Conservation (phyloP, 2,329 filamentous ascomycete genomes). For the Dryadomyces quercus-mongolicae region DNA sequence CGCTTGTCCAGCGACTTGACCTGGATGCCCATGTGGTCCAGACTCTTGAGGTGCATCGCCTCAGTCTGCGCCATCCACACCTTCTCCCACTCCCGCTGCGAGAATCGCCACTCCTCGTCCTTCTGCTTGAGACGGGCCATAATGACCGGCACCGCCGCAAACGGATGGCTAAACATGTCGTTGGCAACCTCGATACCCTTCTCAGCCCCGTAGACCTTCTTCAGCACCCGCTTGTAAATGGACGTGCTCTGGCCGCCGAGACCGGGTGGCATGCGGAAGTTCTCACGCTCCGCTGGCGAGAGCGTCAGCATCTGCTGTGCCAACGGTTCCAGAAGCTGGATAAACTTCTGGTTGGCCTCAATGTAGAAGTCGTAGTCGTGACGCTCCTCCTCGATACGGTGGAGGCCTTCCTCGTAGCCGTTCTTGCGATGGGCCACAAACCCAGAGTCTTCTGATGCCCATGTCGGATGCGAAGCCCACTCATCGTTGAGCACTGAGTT, state of each 20-base stretch:
- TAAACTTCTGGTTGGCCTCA: slow-evolving; percentile 86
- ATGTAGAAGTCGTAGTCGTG: slow-evolving; percentile 99
- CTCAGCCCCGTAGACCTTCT: slow-evolving; percentile 89
- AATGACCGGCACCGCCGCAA: slow-evolving; percentile 78
- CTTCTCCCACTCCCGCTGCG: slow-evolving; percentile 93
- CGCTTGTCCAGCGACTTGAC: slow-evolving; percentile 86
- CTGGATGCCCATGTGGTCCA: slow-evolving; percentile 91
- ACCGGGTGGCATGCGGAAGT: slow-evolving; percentile 69
- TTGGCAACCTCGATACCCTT: slow-evolving; percentile 75
- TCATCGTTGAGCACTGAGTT: slow-evolving; percentile 90
- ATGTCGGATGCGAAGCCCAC: slow-evolving; percentile 97
- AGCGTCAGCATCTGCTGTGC: slow-evolving; percentile 81
- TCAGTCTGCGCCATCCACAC: slow-evolving; percentile 96
- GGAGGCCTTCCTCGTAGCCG: slow-evolving; percentile 82
- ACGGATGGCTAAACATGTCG: slow-evolving; percentile 74
- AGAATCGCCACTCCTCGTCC: slow-evolving; percentile 94
- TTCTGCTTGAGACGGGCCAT: slow-evolving; percentile 88
- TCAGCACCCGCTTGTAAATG: slow-evolving; percentile 92
- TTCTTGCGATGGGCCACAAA: slow-evolving; percentile 98
- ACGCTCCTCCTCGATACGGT: slow-evolving; percentile 93
- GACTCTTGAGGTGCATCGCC: slow-evolving; percentile 86
- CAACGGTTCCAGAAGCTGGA: slow-evolving; percentile 89
- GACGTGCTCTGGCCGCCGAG: slow-evolving; percentile 89
- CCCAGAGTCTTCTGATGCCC: slow-evolving; percentile 95
- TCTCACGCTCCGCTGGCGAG: slow-evolving; percentile 56